Percentiles rank a stretch among this genome's conserved stretches.
phyloP scores from a whole-genome alignment of 768 basidiomycete genomes.

The Suillus tomentosus region DNA sequence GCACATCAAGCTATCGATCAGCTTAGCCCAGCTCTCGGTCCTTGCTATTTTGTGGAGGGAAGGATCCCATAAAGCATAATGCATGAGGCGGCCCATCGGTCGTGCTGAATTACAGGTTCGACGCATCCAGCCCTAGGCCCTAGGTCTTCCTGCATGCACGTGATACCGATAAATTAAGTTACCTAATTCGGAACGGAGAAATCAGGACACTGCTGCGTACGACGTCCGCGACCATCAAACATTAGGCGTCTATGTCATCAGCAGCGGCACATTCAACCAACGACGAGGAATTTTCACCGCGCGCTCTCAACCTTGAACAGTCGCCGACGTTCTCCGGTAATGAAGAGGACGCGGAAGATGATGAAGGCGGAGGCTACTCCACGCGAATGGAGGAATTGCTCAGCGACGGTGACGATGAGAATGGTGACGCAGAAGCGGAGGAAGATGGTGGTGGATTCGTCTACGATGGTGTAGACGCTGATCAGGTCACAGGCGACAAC shows the following conservation, averaged over 20 bases:
- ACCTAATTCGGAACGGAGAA: conserved; percentile 3
- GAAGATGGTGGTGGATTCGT: conserved; percentile 68
- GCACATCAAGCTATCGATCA: not conserved
- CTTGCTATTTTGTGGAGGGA: not conserved
- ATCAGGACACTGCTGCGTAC: not conserved
- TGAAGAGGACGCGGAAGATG: conserved; percentile 39
- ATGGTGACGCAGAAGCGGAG: conserved; percentile 40
- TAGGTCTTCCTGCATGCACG: not conserved
- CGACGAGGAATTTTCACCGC: not conserved
- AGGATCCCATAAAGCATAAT: not conserved
- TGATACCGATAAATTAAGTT: not conserved
- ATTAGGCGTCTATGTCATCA: not conserved
- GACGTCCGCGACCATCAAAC: not conserved
- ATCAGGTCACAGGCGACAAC: conserved; percentile 42
- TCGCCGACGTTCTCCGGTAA: conserved; percentile 21
- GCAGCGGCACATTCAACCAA: not conserved
- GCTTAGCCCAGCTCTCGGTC: not conserved
- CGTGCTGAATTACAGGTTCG: not conserved
- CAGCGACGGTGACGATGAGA: conserved; percentile 30
- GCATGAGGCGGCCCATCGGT: too few relatives aligned
- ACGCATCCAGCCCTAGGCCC: too few relatives aligned
- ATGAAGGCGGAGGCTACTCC: conserved; percentile 58
- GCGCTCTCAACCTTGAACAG: conserved; percentile 2
- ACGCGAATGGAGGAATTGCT: conserved; percentile 71
- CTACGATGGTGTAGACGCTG: conserved; percentile 71